A percentile compares a stretch with the other conserved stretches of the same genome.
Evolutionary conservation across 2,329 filamentous ascomycete species (phyloP).

Genomic region (Aspergillus sojae): DNA sequence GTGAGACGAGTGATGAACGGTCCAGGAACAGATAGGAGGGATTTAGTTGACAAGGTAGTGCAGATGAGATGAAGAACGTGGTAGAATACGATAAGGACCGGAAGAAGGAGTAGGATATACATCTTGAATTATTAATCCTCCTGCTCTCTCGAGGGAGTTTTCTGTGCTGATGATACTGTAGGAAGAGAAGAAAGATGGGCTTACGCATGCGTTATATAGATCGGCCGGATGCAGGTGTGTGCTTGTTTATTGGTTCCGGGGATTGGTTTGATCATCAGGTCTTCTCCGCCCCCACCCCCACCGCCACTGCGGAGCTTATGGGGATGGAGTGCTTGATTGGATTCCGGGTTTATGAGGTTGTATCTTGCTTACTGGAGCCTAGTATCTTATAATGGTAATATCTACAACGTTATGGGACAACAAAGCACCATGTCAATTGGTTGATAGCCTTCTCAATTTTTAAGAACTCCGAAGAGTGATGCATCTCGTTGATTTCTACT

Average conservation of each 20-base stretch:
- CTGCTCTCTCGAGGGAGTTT: not conserved
- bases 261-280: too few relatives aligned
- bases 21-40: slow-evolving; percentile 41
- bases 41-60: slow-evolving; percentile 29
- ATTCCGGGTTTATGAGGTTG: not conserved
- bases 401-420: too few relatives aligned
- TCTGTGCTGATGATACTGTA: not conserved
- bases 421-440: too few relatives aligned
- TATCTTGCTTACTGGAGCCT: too few relatives aligned
- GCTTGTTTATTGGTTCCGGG: not conserved
- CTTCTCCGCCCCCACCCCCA: slow-evolving; percentile 24
- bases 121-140: slow-evolving; percentile 4
- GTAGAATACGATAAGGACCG: slow-evolving; percentile 15
- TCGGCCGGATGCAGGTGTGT: not conserved
- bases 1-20: slow-evolving; percentile 50
- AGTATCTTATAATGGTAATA: too few relatives aligned
- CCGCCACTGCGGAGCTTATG: slow-evolving; percentile 24
- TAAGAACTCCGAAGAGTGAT: too few relatives aligned
- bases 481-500: too few relatives aligned
- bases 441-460: too few relatives aligned
- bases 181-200: not conserved
- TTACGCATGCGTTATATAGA: not conserved
- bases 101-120: slow-evolving; percentile 18
- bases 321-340: not conserved
- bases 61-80: slow-evolving; percentile 23